These are phyloP conservation scores for Ophiobolus disseminans DNA, from an alignment of 2,329 filamentous ascomycete genomes.

Conservation along the genomic window DNA sequence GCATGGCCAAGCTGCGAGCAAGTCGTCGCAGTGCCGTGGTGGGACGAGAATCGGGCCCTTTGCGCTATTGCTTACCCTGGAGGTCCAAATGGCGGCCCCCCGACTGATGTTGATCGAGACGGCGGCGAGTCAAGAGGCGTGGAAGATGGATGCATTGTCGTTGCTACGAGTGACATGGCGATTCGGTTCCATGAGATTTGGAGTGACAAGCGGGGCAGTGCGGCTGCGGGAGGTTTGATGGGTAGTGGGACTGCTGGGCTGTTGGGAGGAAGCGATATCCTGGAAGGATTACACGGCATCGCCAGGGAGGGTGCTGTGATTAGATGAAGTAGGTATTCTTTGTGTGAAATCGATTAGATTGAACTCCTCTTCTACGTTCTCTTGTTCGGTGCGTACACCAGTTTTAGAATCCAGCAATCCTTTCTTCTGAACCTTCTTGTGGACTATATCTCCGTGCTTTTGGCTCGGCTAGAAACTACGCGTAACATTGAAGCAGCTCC, in stretches of 20 bases:
- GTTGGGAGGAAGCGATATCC: slow-evolving; percentile 82
- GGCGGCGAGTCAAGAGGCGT: slow-evolving; percentile 55
- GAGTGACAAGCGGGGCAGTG: slow-evolving; percentile 62
- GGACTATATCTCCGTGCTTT: too few relatives aligned
- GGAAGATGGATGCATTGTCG: slow-evolving; percentile 83
- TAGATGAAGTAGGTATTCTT: slow-evolving; percentile 53
- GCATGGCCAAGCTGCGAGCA: slow-evolving; percentile 91
- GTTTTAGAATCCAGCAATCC: too few relatives aligned
- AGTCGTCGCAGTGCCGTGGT: slow-evolving; percentile 85
- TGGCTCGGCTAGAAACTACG: too few relatives aligned
- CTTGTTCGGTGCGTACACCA: too few relatives aligned
- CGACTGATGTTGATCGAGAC: slow-evolving; percentile 6
- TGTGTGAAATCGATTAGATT: slow-evolving; percentile 32
- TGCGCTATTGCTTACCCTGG: slow-evolving; percentile 88
- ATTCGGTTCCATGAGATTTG: slow-evolving; percentile 97
- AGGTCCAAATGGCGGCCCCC: slow-evolving; percentile 53
- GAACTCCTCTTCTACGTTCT: too few relatives aligned
- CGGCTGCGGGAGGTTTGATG: slow-evolving; percentile 61
- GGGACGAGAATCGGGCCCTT: slow-evolving; percentile 77
- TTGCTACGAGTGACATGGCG: slow-evolving; percentile 88
- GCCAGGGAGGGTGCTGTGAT: slow-evolving; percentile 66
- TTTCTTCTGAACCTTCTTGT: too few relatives aligned
- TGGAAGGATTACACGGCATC: slow-evolving; percentile 82
- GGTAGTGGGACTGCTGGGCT: slow-evolving; percentile 48
- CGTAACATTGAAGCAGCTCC: too few relatives aligned